Base-by-base conservation (phyloP, 331 rosid genomes). In the Rhamnella rubrinervis region DNA sequence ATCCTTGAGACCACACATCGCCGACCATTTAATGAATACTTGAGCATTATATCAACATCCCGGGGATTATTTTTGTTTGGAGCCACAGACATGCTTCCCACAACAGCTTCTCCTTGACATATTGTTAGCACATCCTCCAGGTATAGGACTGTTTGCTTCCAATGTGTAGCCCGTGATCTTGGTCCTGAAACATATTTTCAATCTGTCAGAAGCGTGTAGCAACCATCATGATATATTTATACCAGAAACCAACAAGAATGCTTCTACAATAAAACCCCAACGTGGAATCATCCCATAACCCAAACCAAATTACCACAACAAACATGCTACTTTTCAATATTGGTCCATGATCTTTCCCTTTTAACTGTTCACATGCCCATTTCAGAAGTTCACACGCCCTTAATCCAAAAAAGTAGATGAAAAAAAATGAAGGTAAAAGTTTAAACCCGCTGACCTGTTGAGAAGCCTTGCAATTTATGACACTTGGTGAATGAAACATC, bases 91-190 rank as follows among this genome's bases (percentile, higher is more conserved):
- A 95, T 55, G 82, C 78, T 86, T 73, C 99, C 99, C 8, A 62
- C 76, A 58, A 95, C 66, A 18, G 96, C 35, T 73, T 95, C 99
- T 37, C 99, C 97, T 80, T 85, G 92, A 55, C 99, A 95, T 49
- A 95, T 76, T 59, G 99, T 95, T 75, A 95, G 82, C 44, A 95
- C 86, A 72, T 91, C 99, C 79, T 91, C 99, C 65, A 95, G 75
- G 80, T 95, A 95, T 14, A 95, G 90, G 31, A 95, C 96, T 16
- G 99, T 95, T 83, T 95, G 99, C 83, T 95, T 95, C 99, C 99
- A 95, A 70, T 95, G 99, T 4, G 99, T 95, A 18, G 80, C 70
- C 21, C 96, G 80, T 4, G 99, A 95, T 68, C 84, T 89, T 19
- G 99, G 99, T 51, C 99, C 99, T 95, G 87, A 76, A 70, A 53